Conservation (phyloP, 2,329 filamentous ascomycete species). For the Sclerotinia borealis region DNA sequence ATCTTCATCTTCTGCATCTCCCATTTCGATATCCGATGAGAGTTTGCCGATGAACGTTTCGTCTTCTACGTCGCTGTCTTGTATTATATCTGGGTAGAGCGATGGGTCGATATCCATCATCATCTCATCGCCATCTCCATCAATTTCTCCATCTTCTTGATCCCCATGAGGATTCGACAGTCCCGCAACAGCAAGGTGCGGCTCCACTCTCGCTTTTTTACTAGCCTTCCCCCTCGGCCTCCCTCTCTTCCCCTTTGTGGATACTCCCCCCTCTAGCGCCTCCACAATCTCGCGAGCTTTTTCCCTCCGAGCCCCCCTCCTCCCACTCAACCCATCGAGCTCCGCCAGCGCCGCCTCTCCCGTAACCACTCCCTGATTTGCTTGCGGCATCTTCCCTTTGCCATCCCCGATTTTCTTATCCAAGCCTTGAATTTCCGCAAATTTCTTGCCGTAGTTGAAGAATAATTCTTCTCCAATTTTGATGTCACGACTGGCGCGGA, state of each 20-base stretch:
- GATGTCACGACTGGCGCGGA: conserved; percentile 62
- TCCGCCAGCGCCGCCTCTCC: conserved; percentile 23
- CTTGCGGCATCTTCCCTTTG: conserved; percentile 12
- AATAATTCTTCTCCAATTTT: conserved; percentile 69
- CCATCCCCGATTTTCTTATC: conserved; percentile 39
- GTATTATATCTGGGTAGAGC: not conserved
- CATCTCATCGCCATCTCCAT: not conserved
- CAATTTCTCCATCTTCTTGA: not conserved
- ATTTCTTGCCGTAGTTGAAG: conserved; percentile 72
- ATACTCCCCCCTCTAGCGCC: not conserved
- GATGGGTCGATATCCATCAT: not conserved
- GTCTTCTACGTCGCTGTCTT: not conserved
- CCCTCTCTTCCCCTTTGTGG: conserved; percentile 10
- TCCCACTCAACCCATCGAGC: conserved; percentile 20
- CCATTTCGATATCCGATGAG: not conserved
- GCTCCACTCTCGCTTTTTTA: conserved; percentile 10
- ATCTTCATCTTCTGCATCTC: not conserved
- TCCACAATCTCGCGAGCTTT: not conserved
- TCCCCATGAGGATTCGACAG: not conserved
- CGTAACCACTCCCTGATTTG: conserved; percentile 20
- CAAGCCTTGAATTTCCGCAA: conserved; percentile 46
- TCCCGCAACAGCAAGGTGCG: not conserved
- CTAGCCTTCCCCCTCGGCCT: conserved; percentile 11
- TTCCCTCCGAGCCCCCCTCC: conserved; percentile 13
- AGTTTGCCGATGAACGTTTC: not conserved